Conservation (phyloP, 177 flowering plant species). For the Telopea speciosissima region DNA sequence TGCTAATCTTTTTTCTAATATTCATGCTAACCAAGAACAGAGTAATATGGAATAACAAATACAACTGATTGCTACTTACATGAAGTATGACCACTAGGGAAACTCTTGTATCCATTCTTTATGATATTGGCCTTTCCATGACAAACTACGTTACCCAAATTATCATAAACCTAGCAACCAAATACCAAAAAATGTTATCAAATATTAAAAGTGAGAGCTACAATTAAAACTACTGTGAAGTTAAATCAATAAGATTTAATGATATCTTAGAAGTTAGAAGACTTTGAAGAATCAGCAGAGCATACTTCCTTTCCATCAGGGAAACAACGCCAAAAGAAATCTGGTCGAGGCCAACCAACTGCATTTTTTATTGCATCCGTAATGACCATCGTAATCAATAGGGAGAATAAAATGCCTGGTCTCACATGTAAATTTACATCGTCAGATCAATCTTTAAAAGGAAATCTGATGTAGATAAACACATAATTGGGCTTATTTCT, state of each 20-base stretch:
- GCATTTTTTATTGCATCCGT: slow-evolving; percentile 64
- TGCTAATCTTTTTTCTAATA: not conserved
- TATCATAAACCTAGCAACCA: slow-evolving; percentile 41
- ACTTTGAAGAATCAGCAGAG: not conserved
- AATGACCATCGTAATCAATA: slow-evolving; percentile 48
- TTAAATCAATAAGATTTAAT: not conserved
- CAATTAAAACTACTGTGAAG: not conserved
- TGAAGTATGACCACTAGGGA: slow-evolving; percentile 79
- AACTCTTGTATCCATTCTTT: slow-evolving; percentile 71
- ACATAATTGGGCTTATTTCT: too few species aligned
- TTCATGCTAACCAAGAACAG: not conserved
- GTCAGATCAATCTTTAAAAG: not conserved
- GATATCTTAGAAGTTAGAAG: not conserved
- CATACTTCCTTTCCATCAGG: slow-evolving; percentile 60
- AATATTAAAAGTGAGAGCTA: not conserved
- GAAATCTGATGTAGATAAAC: too few species aligned
- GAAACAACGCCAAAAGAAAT: slow-evolving; percentile 78
- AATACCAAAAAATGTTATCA: not conserved
- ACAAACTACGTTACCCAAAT: slow-evolving; percentile 47
- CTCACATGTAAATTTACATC: slow-evolving; percentile 2
- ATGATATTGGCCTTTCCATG: slow-evolving; percentile 44
- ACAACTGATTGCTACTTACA: slow-evolving; percentile 32
- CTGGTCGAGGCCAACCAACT: slow-evolving; percentile 67
- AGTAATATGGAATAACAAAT: too few species aligned
- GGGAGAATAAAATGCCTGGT: slow-evolving; percentile 50